phyloP scores from a whole-genome alignment of 2,329 filamentous ascomycete genomes.

The Cladophialophora psammophila region DNA sequence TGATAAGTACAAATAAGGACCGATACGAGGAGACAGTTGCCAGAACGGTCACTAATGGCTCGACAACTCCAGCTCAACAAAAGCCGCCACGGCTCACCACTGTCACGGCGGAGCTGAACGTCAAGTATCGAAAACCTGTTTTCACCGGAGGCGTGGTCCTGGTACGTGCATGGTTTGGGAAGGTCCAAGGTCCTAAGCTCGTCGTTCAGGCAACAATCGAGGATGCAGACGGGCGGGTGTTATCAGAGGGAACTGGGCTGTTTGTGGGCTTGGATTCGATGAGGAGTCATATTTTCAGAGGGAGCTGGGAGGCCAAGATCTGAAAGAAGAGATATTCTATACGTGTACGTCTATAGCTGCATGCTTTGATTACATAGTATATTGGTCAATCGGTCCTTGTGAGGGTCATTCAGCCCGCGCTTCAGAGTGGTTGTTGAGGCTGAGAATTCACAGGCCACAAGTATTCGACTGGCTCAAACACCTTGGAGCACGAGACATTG shows the following conservation, averaged over 20 bases:
- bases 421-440: no score
- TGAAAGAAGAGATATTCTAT: background rate
- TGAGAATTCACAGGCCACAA: no score
- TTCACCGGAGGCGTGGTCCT: background rate
- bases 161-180: conserved; percentile 9
- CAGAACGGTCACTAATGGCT: no score
- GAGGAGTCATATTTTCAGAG: background rate
- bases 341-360: no score
- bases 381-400: no score
- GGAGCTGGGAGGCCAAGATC: background rate
- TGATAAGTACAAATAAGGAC: conserved; percentile 1
- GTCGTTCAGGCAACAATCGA: background rate
- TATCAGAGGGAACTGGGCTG: conserved; percentile 1
- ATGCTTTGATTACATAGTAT: no score
- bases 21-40: background rate
- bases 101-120: conserved; percentile 6
- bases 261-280: conserved; percentile 7
- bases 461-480: no score
- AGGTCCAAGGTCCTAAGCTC: conserved; percentile 5
- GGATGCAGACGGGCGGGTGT: background rate
- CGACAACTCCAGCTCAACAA: background rate
- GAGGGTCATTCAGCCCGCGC: no score
- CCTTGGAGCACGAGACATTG: no score
- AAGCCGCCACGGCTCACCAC: background rate
- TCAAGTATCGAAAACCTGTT: conserved; percentile 12